Evolutionary conservation across 2,329 filamentous ascomycete genomes (phyloP).

Genomic region (Fusarium mangiferae): DNA sequence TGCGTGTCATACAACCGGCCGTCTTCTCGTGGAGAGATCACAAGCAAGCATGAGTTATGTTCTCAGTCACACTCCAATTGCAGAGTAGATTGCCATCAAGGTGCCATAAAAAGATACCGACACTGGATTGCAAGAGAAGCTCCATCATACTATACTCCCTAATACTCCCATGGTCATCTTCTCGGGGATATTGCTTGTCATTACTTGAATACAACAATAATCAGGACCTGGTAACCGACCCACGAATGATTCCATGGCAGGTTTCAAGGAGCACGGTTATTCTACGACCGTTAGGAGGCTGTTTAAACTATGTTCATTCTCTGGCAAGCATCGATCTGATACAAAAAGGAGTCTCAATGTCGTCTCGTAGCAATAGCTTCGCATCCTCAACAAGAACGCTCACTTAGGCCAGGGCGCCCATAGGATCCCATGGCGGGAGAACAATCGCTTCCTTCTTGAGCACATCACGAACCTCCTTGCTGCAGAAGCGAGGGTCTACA

Average conservation of each 20-base stretch:
- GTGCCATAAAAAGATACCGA: not conserved
- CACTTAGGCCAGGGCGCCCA: conserved; percentile 74
- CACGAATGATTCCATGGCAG: not conserved
- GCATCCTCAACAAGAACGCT: not conserved
- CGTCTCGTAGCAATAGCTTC: not conserved
- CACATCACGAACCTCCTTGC: conserved; percentile 74
- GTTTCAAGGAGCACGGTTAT: not conserved
- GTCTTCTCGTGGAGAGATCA: not conserved
- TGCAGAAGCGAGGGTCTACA: conserved; percentile 76
- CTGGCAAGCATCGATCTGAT: not conserved
- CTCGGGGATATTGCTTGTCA: conserved; percentile 19
- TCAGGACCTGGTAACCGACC: not conserved
- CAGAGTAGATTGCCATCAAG: not conserved
- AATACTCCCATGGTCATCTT: not conserved
- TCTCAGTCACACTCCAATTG: not conserved
- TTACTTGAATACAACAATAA: conserved; percentile 6
- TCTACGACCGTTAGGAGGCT: not conserved
- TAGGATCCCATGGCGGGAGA: conserved; percentile 82
- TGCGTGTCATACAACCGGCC: not conserved
- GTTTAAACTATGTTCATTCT: not conserved
- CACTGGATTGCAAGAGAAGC: not conserved
- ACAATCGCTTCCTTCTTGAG: conserved; percentile 76
- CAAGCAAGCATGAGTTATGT: not conserved
- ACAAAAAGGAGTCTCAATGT: not conserved
- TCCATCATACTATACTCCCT: not conserved